Percentiles rank a stretch among this genome's conserved stretches.
These are phyloP conservation scores for Coemansia sp. DNA, from an alignment of 192 early-diverging fungal genomes.

Conservation along the genomic window DNA sequence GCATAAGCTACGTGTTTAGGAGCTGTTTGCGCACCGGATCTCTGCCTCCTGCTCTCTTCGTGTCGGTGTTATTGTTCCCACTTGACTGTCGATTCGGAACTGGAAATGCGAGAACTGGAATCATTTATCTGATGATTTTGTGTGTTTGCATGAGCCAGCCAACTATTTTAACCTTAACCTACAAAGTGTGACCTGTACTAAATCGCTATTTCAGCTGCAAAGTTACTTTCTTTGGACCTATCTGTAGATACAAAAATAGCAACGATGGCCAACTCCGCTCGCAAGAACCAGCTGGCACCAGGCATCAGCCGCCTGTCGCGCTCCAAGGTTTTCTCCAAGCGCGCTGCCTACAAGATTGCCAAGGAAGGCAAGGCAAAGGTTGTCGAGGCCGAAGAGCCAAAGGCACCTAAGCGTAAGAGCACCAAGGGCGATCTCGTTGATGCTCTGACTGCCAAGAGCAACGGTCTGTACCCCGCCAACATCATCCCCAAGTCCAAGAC, in stretches of 20 bases:
- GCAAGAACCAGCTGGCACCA: constrained; percentile 81
- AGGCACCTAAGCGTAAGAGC: constrained; percentile 46
- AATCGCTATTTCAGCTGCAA: too few species aligned
- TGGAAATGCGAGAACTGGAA: too few species aligned
- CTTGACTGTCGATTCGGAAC: too few species aligned
- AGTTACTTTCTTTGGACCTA: too few species aligned
- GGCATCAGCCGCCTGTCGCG: constrained; percentile 84
- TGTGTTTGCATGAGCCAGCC: too few species aligned
- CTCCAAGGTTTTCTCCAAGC: constrained; percentile 79
- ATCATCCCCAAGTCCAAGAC: constrained; percentile 78
- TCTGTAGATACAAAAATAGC: constrained; percentile 41
- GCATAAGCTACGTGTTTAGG: too few species aligned
- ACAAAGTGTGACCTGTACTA: too few species aligned
- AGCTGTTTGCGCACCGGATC: too few species aligned
- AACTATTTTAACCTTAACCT: too few species aligned
- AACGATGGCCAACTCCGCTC: constrained; percentile 66
- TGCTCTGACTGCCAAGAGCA: constrained; percentile 65
- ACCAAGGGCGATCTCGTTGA: constrained; percentile 82
- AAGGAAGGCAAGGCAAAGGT: constrained; percentile 60
- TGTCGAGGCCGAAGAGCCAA: constrained; percentile 13
- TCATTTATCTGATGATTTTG: too few species aligned
- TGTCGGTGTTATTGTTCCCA: too few species aligned
- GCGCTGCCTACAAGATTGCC: constrained; percentile 87
- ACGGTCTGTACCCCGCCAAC: constrained; percentile 79
- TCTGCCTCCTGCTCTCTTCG: too few species aligned